Base-by-base conservation (phyloP, 345 rosid species). In the Populus euphratica region DNA sequence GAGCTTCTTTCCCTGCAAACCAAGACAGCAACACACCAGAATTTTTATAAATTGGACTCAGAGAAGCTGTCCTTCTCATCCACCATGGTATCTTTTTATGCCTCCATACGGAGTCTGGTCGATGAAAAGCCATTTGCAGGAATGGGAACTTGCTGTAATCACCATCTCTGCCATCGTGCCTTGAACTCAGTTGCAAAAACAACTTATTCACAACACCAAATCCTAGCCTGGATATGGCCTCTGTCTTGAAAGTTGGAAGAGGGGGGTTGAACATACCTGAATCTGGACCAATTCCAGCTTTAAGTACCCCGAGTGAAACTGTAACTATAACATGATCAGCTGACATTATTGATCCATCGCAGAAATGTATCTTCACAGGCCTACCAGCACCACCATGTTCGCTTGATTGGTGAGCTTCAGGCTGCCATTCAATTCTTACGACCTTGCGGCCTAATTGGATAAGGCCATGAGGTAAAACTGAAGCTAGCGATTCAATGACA, bases 1-100 rank as follows among this genome's bases (percentile, higher is more conserved):
- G 85, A 50, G 99, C 99, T 80, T 96, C 99, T 76, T 92, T 81
- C 83, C 99, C 99, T 70, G 99, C 94, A 85, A 91, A 92, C 99
- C 99, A 96, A 68, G 96, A 90, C 27, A 96, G 82, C 70, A 96
- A 73, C 73, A 96, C 91, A 35, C 81, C 85, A 4, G 99, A 96
- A 73, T 82, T 87, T 80, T 83, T 86, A 63, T 96, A 86, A 68
- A 93, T 93, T 29, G 99, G 98, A 11, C 82, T 67, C 5, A 96
- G 69, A n/a, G 92, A 86, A 44, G 99, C 92, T 38, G 98, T 90
- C 84, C 92, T 91, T 71, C 99, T 91, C 86, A 93, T 91, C 99
- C 99, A 96, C 96, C 92, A 85, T 2, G 99, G 99, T 70, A 96
- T 90, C 72, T 84, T 88, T 77, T 68, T 80, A 0, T 86, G 74